phyloP scores from a whole-genome alignment of 75 land plant species.

The Picea glauca region DNA sequence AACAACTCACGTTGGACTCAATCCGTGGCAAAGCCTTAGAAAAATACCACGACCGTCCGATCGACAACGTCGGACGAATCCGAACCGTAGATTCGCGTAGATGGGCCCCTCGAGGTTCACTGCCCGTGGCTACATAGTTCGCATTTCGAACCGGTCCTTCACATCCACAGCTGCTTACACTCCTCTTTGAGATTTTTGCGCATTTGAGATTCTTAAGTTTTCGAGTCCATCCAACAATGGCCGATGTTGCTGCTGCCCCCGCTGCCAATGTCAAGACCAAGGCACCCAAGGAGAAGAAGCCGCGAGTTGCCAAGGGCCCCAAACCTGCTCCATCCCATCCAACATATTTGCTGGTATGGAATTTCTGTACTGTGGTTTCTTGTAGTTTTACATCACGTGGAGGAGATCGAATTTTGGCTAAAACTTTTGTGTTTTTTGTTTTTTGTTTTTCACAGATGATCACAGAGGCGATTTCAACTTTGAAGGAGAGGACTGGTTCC shows the following conservation, averaged over 20 bases:
- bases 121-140: no score
- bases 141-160: neutral
- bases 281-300: no score
- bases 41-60: constrained; percentile 1
- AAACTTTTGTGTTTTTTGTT: no score
- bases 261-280: neutral
- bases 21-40: no score
- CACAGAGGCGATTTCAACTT: constrained; percentile 34
- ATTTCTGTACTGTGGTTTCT: neutral
- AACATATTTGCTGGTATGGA: constrained; percentile 24
- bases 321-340: constrained; percentile 28
- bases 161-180: neutral
- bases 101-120: neutral
- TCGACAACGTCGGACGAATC: neutral
- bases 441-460: constrained; percentile 20
- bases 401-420: no score
- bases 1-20: no score
- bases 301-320: constrained; percentile 15
- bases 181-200: neutral
- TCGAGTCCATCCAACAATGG: neutral
- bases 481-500: constrained; percentile 36
- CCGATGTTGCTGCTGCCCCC: neutral
- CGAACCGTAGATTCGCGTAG: neutral
- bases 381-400: neutral
- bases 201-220: neutral